Evolutionary conservation across 2,329 filamentous ascomycete genomes (phyloP), one percentile per base, ranked within the genome.

Genomic region (Massarina eburnea): DNA sequence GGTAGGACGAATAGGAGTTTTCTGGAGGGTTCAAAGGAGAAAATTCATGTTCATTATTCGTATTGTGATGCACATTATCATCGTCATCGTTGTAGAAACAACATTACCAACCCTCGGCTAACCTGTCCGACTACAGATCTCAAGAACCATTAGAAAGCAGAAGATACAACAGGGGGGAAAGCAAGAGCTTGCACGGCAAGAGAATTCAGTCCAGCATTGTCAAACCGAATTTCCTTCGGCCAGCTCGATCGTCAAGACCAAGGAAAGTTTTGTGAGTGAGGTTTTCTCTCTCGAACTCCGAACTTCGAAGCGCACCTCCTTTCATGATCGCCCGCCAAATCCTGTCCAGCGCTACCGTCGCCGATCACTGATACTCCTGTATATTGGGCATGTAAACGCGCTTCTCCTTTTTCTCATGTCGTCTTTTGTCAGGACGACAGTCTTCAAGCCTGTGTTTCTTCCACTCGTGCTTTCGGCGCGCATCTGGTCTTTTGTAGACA

Each of bases 391-490:
- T 37, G 17, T 18, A 30, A 12, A 37, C 37, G 9, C 20, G n/a
- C 17, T 37, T 30, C 41, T 27, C 19, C 22, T 36, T 46, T 33
- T 43, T 46, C 19, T 46, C 37, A 8, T 20, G 30, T 9, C 36
- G 37, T 41, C 52, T 37, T 39, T 52, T 49, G 8, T 44, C 32
- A 8, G 52, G 45, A 27, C 38, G 39, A 17, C 35, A 26, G 34
- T 46, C 51, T 6, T 26, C 15, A n/a, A 49, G 37, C 1, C 35
- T 29, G 22, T 56, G 53, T 17, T 54, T 48, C 34, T 54, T 46
- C 53, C 51, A 54, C 27, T 51, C 48, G 24, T 56, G 53, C 38
- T 56, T 56, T 22, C 29, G 29, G 8, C 35, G 40, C 7, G 53
- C 53, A 24, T 56, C 53, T 20, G 43, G 12, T 19, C 51, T 30